Evolutionary conservation across 2,329 filamentous ascomycete genomes (phyloP), one percentile per base, ranked within the genome.

Genomic region (Orbilia brochopaga): DNA sequence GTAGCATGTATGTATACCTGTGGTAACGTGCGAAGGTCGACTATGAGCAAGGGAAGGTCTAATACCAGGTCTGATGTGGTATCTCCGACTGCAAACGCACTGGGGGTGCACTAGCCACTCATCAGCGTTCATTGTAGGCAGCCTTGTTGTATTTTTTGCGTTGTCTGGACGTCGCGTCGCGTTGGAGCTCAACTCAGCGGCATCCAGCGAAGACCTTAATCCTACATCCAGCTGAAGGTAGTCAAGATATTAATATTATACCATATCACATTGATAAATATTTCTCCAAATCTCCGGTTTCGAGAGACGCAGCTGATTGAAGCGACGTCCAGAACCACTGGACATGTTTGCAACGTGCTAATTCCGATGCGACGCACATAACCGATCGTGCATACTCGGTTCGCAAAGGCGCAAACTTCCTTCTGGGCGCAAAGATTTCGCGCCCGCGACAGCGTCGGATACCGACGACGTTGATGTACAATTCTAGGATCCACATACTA

Each of bases 131-230:
- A n/a, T n/a, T n/a, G n/a, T n/a, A n/a, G n/a, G 46, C 50, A 4
- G 30, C 37, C 27, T 23, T 15, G 50, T 62, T 54, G 50, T 27
- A 46, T 62, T 60, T 61, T 62, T 62, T 62, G 58, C 24, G 50
- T 62, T 62, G 58, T 19, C 19, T n/a, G 1, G 42, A 23, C 23
- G 13, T 46, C n/a, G 44, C 1, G 21, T 19, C 7, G 17, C 40
- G 17, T n/a, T 5, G 7, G 44, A 48, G 17, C 44, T 48, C 44
- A 6, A 6, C 40, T 15, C 13, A 44, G 40, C 40, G 11, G 13
- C 40, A 6, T 15, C 15, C 3, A 44, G 17, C 17, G 19, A 19
- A 19, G 17, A 15, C 4, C 4, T 10, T 19, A 21, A 19, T 10
- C 5, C 17, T 19, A 21, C 15, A 2, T 21, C 17, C 44, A 48